Evolutionary conservation across 805 yeast species (phyloP).

Genomic region (Alloascoidea africana): DNA sequence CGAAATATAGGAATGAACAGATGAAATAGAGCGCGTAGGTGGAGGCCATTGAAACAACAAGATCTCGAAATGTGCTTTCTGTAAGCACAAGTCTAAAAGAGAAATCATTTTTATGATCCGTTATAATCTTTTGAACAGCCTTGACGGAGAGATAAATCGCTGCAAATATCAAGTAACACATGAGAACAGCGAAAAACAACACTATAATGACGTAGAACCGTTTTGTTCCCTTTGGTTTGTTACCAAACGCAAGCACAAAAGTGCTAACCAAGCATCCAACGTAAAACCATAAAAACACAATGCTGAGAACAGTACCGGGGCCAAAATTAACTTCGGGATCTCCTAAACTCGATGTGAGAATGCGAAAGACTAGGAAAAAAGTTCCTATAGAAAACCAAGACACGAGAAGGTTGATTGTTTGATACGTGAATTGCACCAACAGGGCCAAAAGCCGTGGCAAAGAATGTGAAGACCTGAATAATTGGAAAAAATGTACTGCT

Average conservation of each 20-base stretch:
- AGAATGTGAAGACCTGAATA: constrained; percentile 69
- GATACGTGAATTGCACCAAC: constrained; percentile 69
- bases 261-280: constrained; percentile 69
- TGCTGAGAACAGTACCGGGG: constrained; percentile 66
- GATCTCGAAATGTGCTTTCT: constrained; percentile 65
- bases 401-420: constrained; percentile 54
- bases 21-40: constrained; percentile 72
- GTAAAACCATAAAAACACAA: constrained; percentile 75
- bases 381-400: constrained; percentile 92
- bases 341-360: constrained; percentile 68
- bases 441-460: constrained; percentile 47
- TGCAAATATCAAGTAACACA: constrained; percentile 83
- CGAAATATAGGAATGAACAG: constrained; percentile 69
- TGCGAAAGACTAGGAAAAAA: constrained; percentile 79
- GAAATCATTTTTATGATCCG: constrained; percentile 25
- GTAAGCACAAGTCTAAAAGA: constrained; percentile 32
- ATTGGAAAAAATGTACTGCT: constrained; percentile 55
- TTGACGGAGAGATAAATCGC: constrained; percentile 67
- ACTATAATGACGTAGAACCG: constrained; percentile 64
- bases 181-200: constrained; percentile 67
- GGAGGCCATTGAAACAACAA: constrained; percentile 68
- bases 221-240: constrained; percentile 83
- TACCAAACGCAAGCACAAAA: constrained; percentile 84
- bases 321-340: constrained; percentile 43
- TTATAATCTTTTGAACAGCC: constrained; percentile 46